phyloP scores from a whole-genome alignment of 2,329 filamentous ascomycete species.

The Cryphonectria japonica region DNA sequence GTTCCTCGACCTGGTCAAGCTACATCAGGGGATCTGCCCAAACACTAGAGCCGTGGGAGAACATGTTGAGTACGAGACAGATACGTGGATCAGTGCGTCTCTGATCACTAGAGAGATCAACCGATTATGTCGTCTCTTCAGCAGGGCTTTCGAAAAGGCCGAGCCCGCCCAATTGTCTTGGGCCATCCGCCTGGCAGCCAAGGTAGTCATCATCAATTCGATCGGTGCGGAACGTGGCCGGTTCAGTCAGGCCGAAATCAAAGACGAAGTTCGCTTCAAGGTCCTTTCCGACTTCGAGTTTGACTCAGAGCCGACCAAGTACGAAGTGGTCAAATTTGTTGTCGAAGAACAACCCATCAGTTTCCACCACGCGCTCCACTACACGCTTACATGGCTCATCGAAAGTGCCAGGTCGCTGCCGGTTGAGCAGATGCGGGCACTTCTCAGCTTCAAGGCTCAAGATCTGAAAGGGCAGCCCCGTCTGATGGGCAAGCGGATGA shows the following conservation, averaged over 20 bases:
- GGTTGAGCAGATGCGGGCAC: conserved; percentile 64
- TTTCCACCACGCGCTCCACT: conserved; percentile 96
- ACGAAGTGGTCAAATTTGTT: conserved; percentile 80
- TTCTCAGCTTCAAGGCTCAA: conserved; percentile 73
- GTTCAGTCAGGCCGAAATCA: conserved; percentile 87
- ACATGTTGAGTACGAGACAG: conserved; percentile 97
- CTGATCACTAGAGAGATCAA: conserved; percentile 95
- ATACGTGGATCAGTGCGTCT: conserved; percentile 96
- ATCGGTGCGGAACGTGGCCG: conserved; percentile 85
- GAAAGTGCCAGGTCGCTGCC: conserved; percentile 82
- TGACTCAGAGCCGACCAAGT: conserved; percentile 59
- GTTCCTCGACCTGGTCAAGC: conserved; percentile 91
- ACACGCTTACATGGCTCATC: conserved; percentile 93
- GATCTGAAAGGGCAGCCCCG: conserved; percentile 69
- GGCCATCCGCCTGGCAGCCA: conserved; percentile 75
- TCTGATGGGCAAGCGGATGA: conserved; percentile 62
- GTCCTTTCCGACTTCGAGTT: conserved; percentile 79
- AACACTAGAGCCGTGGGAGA: conserved; percentile 91
- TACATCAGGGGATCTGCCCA: conserved; percentile 96
- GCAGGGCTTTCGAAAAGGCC: conserved; percentile 79
- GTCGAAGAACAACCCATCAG: conserved; percentile 91
- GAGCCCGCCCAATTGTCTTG: conserved; percentile 49
- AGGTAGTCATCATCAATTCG: conserved; percentile 85
- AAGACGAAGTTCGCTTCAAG: conserved; percentile 84
- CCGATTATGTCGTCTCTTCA: conserved; percentile 83